Percentiles rank a stretch among this genome's conserved stretches.
phyloP scores from a whole-genome alignment of 257 asterid species.

The Nicotiana tabacum region DNA sequence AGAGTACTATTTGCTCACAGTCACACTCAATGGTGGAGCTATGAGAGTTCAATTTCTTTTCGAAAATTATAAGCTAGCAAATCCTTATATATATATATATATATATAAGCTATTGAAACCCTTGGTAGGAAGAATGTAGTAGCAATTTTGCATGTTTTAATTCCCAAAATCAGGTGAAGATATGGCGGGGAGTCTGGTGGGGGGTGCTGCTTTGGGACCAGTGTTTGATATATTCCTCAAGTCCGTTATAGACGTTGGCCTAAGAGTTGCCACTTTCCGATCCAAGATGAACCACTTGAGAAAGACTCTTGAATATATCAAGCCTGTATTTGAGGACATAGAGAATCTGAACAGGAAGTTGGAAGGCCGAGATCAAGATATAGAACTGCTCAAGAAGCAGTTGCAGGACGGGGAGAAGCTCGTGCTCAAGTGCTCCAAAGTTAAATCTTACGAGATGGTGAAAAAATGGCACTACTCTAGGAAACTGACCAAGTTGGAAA shows the following conservation, averaged over 20 bases:
- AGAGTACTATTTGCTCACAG: too few species aligned
- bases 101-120: too few species aligned
- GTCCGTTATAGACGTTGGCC: slow-evolving; percentile 4
- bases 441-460: slow-evolving; percentile 12
- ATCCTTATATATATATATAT: too few species aligned
- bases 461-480: slow-evolving; percentile 19
- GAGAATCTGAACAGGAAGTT: slow-evolving; percentile 18
- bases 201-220: slow-evolving; percentile 14
- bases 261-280: slow-evolving; percentile 17
- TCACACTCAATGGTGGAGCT: too few species aligned
- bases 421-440: slow-evolving; percentile 15
- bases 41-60: too few species aligned
- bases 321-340: slow-evolving; percentile 23
- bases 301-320: background rate
- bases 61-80: too few species aligned
- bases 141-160: too few species aligned
- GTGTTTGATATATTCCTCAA: slow-evolving; percentile 1
- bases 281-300: slow-evolving; percentile 16
- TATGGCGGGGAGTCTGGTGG: slow-evolving; percentile 9
- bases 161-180: background rate
- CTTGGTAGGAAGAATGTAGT: too few species aligned
- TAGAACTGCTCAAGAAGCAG: background rate
- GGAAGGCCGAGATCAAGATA: slow-evolving; percentile 19
- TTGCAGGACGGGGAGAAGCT: slow-evolving; percentile 23
- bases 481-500: slow-evolving; percentile 18